Evolutionary conservation across 805 yeast genomes (phyloP), one percentile per base, ranked within the genome.

Genomic region (Brettanomyces nanus): DNA sequence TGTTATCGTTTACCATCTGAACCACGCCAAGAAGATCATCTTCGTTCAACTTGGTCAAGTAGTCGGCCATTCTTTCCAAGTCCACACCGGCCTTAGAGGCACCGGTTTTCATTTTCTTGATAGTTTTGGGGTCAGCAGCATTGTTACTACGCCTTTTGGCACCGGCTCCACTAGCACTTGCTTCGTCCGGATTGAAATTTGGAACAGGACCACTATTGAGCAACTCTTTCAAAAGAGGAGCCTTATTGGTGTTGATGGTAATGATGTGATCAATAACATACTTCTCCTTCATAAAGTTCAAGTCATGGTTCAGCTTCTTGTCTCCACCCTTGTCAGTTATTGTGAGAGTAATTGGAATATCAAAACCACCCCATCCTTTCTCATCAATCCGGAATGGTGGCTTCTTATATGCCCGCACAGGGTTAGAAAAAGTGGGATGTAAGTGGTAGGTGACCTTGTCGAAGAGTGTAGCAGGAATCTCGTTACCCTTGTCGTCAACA

Each of bases 331-430:
- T 84, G 43, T 94, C 97, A 15, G 80, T 70, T 32, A 84, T 65
- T 44, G 82, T 82, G 31, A 89, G 66, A 25, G 83, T 71, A 43
- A 92, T 79, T 28, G 84, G 84, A 56, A 92, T 72, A 54, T 89
- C 96, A 53, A 90, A 90, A 48, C 90, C 97, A 58, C 97, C 98
- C 97, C 98, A 90, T 36, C 98, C 98, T 64, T 85, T 80, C 59
- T 90, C 98, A 53, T 77, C 84, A 40, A 90, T 81, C 54, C 64
- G 73, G 63, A 89, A 90, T 9, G 98, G 98, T 7, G 83, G 74
- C 53, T 79, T 80, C 53, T 83, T 85, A 55, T 86, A 59, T 10
- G 81, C 69, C 58, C 97, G 75, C 45, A 75, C 80, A 9, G 97
- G 97, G 58, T 87, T 87, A 35, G 76, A 77, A 63, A 90, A 90